These are phyloP conservation scores for Eucommia ulmoides DNA, from an alignment of 257 asterid species.

Conservation along the genomic window DNA sequence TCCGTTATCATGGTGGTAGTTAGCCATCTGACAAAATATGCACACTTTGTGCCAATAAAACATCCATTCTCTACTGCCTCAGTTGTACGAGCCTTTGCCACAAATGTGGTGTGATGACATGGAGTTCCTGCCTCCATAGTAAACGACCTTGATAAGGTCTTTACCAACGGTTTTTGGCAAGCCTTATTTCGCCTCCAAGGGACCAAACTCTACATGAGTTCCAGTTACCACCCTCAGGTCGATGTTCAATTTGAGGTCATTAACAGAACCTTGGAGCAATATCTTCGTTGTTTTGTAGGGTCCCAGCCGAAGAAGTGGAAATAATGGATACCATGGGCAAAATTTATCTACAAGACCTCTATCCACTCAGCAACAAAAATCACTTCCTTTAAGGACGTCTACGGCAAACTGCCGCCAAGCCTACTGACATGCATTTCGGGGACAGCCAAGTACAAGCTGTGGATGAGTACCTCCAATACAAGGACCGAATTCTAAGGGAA, in stretches of 20 bases:
- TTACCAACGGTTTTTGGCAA: slow-evolving; percentile 3
- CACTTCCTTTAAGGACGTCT: background rate
- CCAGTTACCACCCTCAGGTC: background rate
- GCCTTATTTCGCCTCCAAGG: background rate
- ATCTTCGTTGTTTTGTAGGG: background rate
- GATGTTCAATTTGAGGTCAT: background rate
- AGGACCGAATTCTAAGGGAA: background rate
- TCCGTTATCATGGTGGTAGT: background rate
- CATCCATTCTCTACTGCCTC: background rate
- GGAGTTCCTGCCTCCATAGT: background rate
- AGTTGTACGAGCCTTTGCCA: background rate
- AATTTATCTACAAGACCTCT: background rate
- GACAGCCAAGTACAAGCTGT: background rate
- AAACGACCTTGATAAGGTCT: slow-evolving; percentile 2
- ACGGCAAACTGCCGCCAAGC: background rate
- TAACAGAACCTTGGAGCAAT: background rate
- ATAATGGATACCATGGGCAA: background rate
- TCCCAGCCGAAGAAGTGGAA: background rate
- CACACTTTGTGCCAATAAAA: background rate
- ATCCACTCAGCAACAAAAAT: background rate
- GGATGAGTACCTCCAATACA: background rate
- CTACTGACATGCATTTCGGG: background rate
- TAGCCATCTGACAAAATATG: background rate
- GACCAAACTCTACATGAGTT: background rate
- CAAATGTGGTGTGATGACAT: background rate